phyloP scores from a whole-genome alignment of 225 moss, liverwort and hornwort species.

The Climacium dendroides region DNA sequence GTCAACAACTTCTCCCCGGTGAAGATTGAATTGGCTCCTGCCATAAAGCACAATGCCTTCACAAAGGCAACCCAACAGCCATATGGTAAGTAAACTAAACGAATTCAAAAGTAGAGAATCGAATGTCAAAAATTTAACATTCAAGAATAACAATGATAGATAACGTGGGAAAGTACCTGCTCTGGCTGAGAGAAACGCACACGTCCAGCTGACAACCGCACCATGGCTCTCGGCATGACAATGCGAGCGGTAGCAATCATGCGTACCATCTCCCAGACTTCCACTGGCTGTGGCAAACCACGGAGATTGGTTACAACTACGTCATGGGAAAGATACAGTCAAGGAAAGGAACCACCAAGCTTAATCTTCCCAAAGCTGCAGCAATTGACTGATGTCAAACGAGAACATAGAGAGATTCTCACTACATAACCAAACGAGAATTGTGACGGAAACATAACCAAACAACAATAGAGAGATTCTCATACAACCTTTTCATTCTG shows the following conservation, averaged over 20 bases:
- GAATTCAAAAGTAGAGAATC: not conserved
- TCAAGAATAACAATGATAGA: not conserved
- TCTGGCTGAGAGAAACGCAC: constrained; percentile 93
- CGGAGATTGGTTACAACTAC: not conserved
- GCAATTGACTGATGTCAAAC: not conserved
- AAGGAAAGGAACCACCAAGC: not conserved
- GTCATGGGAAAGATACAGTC: not conserved
- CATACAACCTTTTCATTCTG: constrained; percentile 65
- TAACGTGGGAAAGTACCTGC: constrained; percentile 29
- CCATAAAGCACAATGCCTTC: constrained; percentile 81
- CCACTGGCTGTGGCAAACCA: constrained; percentile 53
- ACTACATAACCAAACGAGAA: too few species aligned
- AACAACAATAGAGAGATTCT: not conserved
- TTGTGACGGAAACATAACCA: not conserved
- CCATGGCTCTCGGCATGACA: constrained; percentile 93
- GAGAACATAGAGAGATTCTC: not conserved
- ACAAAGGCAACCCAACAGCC: not conserved
- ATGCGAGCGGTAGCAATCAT: constrained; percentile 96
- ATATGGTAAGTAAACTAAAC: not conserved
- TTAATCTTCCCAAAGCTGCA: not conserved
- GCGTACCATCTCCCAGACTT: constrained; percentile 96
- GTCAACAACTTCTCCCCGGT: constrained; percentile 94
- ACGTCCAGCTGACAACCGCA: constrained; percentile 92
- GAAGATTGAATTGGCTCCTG: constrained; percentile 96
- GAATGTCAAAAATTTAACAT: not conserved